A percentile compares a stretch with the other conserved stretches of the same genome.
These are phyloP conservation scores for Euclidium syriacum DNA, from an alignment of 345 rosid genomes.

Conservation along the genomic window DNA sequence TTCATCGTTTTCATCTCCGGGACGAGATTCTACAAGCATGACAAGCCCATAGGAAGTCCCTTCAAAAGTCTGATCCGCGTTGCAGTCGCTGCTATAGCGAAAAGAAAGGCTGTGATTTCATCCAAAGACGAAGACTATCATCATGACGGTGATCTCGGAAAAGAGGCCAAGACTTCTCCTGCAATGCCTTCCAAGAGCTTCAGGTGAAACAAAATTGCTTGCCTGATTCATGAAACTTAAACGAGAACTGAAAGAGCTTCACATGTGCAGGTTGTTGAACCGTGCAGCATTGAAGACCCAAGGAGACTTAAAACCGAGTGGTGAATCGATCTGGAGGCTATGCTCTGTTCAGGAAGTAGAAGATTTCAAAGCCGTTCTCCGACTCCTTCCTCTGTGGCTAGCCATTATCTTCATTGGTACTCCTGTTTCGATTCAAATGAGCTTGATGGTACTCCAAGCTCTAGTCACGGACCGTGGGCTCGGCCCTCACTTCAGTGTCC, in stretches of 20 bases:
- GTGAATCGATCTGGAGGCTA: slow-evolving; percentile 42
- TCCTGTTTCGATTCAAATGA: slow-evolving; percentile 28
- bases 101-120: slow-evolving; percentile 32
- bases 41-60: slow-evolving; percentile 44
- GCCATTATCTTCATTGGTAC: slow-evolving; percentile 28
- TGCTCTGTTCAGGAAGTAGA: slow-evolving; percentile 51
- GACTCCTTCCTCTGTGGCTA: slow-evolving; percentile 40
- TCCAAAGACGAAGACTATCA: slow-evolving; percentile 33
- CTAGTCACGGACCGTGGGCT: slow-evolving; percentile 41
- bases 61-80: slow-evolving; percentile 38
- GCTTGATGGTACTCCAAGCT: slow-evolving; percentile 45
- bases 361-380: slow-evolving; percentile 46
- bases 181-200: slow-evolving; percentile 28
- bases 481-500: slow-evolving; percentile 39
- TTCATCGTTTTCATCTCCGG: slow-evolving; percentile 34
- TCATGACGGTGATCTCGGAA: background rate
- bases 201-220: slow-evolving; percentile 20
- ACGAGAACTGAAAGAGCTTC: background rate
- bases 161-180: background rate
- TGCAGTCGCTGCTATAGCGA: slow-evolving; percentile 30
- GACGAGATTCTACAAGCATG: slow-evolving; percentile 29
- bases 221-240: background rate
- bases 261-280: slow-evolving; percentile 12
- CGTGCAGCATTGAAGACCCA: slow-evolving; percentile 34
- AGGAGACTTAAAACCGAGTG: slow-evolving; percentile 29